Evolutionary conservation across 2,329 filamentous ascomycete genomes (phyloP).

Genomic region (Chaetomiaceae sp.): DNA sequence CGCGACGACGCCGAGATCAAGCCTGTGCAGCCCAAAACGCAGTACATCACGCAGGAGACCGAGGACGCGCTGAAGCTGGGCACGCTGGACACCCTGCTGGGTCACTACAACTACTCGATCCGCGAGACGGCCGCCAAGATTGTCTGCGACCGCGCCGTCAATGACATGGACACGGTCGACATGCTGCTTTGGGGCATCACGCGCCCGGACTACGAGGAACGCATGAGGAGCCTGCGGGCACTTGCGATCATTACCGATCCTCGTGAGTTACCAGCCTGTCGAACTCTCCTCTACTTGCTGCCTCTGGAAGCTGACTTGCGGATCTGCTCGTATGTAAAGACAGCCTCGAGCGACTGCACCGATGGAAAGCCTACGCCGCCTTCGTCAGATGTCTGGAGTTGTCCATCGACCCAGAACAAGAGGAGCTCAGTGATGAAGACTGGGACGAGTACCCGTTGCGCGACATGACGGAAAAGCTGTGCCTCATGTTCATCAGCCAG

Average conservation of each 20-base stretch:
- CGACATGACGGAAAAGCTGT: slow-evolving; percentile 55
- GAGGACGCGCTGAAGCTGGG: slow-evolving; percentile 63
- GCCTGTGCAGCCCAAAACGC: slow-evolving; percentile 56
- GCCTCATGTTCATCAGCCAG: slow-evolving; percentile 50
- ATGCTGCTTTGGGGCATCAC: slow-evolving; percentile 53
- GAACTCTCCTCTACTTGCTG: background rate
- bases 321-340: slow-evolving; percentile 28
- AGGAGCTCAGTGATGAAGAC: slow-evolving; percentile 46
- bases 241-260: slow-evolving; percentile 50
- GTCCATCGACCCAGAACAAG: slow-evolving; percentile 46
- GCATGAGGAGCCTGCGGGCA: slow-evolving; percentile 50
- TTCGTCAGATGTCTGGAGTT: slow-evolving; percentile 56
- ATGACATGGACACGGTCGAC: slow-evolving; percentile 49
- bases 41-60: slow-evolving; percentile 69
- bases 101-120: slow-evolving; percentile 67
- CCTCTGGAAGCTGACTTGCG: background rate
- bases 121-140: slow-evolving; percentile 60
- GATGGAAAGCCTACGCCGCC: slow-evolving; percentile 46
- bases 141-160: slow-evolving; percentile 50
- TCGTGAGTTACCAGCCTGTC: slow-evolving; percentile 27
- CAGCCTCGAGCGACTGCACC: slow-evolving; percentile 44
- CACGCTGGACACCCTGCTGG: slow-evolving; percentile 61
- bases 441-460: slow-evolving; percentile 60
- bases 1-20: slow-evolving; percentile 62
- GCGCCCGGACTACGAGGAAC: slow-evolving; percentile 50